Base-by-base conservation (phyloP, 2,329 filamentous ascomycete genomes). In the Emergomyces pasteurianus region DNA sequence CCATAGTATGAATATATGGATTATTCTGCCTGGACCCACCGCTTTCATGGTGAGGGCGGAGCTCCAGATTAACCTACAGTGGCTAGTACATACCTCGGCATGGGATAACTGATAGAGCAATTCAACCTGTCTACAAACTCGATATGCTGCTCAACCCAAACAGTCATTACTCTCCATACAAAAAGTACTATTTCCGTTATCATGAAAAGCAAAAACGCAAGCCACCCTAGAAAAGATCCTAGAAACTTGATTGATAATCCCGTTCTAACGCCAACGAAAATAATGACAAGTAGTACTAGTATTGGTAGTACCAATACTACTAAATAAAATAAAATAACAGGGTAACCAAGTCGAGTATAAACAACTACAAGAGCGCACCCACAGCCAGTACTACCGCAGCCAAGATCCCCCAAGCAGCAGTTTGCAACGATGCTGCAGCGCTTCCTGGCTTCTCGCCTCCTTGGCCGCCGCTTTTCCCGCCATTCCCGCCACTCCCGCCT, bases 321-420 rank as follows among this genome's bases (percentile, higher is more conserved):
- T n/a, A n/a, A n/a, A n/a, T n/a, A n/a, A n/a, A 21, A n/a, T 6
- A 23, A 47, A n/a, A 47, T 31, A 31, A 31, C 7, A 31, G 7
- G n/a, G 3, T 3, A 46, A 46, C 42, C n/a, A 23, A 46, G 21
- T 46, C 23, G 40, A 9, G 3, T 26, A 36, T 7, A 23, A 40
- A n/a, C 49, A 56, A 26, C 50, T 64, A 65, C 57, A 75, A 64
- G 59, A 73, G 61, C 40, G 70, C 72, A 53, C 74, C 60, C 23
- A 67, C 69, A 54, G 70, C 73, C 21, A 68, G 63, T 50, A 75
- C 62, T 4, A 67, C 70, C 28, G 69, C 73, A 12, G 72, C 73
- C 12, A 76, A 54, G 34, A 75, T 58, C 36, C 73, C 71, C 74
- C 73, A 75, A 14, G 67, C 67, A 59, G 71, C 74, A 2, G 71